Evolutionary conservation across 257 asterid genomes (phyloP).

Genomic region (Echium plantagineum): DNA sequence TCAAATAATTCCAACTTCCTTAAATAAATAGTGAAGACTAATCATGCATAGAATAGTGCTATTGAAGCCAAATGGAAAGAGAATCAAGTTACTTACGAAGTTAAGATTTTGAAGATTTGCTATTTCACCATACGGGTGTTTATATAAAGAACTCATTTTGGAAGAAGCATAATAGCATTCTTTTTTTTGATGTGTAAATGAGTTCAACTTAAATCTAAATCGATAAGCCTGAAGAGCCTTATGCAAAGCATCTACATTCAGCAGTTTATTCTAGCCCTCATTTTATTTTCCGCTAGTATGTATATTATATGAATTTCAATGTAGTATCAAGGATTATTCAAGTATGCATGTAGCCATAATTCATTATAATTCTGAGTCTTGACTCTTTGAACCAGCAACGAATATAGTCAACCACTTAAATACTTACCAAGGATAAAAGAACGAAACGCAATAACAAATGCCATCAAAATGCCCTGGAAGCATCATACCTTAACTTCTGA

Average conservation of each 20-base stretch:
- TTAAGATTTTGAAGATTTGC: background rate
- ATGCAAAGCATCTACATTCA: no score
- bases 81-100: background rate
- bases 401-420: background rate
- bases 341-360: no score
- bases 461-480: constrained; percentile 14
- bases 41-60: background rate
- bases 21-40: background rate
- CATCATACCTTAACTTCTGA: constrained; percentile 83
- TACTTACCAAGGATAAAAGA: background rate
- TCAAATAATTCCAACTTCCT: background rate
- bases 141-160: background rate
- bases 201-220: background rate
- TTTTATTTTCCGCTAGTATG: no score
- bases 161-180: background rate
- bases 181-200: background rate
- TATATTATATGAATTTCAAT: no score
- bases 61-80: background rate
- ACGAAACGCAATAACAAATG: constrained; percentile 1
- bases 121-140: background rate
- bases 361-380: no score
- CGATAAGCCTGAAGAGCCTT: background rate
- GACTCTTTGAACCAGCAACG: no score
- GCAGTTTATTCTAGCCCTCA: no score
- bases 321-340: no score